Conservation (phyloP, 1,284 basidiomycete species). For the Rhodotorula mucilaginosa region DNA sequence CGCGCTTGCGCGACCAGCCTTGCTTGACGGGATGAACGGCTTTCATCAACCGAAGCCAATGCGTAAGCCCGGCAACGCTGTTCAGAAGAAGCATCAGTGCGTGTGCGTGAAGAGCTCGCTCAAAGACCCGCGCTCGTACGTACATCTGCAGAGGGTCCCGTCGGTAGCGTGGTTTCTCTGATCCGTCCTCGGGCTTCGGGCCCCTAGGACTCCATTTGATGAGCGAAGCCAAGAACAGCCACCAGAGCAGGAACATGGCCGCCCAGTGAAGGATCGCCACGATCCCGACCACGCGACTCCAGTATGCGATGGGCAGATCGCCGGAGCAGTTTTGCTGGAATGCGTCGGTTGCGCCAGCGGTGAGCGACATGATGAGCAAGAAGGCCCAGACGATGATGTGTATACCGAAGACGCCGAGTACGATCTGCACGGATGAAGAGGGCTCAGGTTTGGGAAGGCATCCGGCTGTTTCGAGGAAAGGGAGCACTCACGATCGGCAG, state of each 20-base stretch:
- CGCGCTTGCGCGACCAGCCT: background rate
- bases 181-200: background rate
- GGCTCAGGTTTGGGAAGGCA: background rate
- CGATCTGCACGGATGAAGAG: background rate
- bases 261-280: background rate
- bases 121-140: background rate
- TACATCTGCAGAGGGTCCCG: background rate
- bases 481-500: background rate
- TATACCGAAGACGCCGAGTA: background rate
- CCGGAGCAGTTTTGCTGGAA: constrained; percentile 17
- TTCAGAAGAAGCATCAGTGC: background rate
- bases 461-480: background rate
- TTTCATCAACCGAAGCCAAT: background rate
- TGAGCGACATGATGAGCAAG: constrained; percentile 12
- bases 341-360: background rate
- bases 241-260: constrained; percentile 3
- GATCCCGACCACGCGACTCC: background rate
- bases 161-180: background rate
- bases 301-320: constrained; percentile 5
- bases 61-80: background rate
- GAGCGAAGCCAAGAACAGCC: background rate
- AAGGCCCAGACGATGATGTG: constrained; percentile 21
- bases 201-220: background rate
- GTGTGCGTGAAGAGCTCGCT: background rate
- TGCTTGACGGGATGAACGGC: background rate